A percentile compares a stretch with the other conserved stretches of the same genome.
phyloP scores from a whole-genome alignment of 805 yeast genomes.

The Priceomyces medius region DNA sequence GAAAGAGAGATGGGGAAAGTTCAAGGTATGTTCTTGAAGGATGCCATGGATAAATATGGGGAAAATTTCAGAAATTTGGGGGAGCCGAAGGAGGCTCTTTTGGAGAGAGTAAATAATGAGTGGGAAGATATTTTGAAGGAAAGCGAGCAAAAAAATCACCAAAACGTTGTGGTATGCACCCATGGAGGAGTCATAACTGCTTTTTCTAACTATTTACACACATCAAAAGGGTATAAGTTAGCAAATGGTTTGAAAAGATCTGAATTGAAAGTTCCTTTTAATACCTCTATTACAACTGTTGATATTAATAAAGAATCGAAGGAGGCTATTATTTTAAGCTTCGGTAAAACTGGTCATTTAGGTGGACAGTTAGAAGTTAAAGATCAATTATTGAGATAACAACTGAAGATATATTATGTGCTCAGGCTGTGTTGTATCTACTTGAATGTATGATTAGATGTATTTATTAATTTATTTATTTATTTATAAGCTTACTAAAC shows the following conservation, averaged over 20 bases:
- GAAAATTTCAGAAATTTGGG: conserved; percentile 62
- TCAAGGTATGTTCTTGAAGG: conserved; percentile 69
- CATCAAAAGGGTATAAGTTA: conserved; percentile 36
- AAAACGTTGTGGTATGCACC: conserved; percentile 61
- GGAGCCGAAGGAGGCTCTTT: conserved; percentile 50
- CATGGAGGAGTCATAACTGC: conserved; percentile 83
- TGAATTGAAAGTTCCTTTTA: conserved; percentile 60
- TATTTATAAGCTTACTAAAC: background rate
- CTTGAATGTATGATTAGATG: too few species aligned
- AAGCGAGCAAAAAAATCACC: conserved; percentile 28
- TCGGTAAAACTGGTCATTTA: conserved; percentile 70
- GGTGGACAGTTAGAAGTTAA: conserved; percentile 53
- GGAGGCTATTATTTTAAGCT: conserved; percentile 46
- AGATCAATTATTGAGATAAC: conserved; percentile 47
- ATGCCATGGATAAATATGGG: conserved; percentile 65
- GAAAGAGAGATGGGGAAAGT: conserved; percentile 76
- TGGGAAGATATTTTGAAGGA: conserved; percentile 44
- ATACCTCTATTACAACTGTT: conserved; percentile 70
- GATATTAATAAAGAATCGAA: conserved; percentile 48
- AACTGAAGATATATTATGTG: too few species aligned
- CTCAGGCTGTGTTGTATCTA: too few species aligned
- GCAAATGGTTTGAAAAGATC: conserved; percentile 36
- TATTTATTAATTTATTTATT: background rate
- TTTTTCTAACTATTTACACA: conserved; percentile 50
- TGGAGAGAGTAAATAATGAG: conserved; percentile 47